A percentile compares a stretch with the other conserved stretches of the same genome.
Conservation (phyloP, 139 green algal species). For the Marvania coccoides region DNA sequence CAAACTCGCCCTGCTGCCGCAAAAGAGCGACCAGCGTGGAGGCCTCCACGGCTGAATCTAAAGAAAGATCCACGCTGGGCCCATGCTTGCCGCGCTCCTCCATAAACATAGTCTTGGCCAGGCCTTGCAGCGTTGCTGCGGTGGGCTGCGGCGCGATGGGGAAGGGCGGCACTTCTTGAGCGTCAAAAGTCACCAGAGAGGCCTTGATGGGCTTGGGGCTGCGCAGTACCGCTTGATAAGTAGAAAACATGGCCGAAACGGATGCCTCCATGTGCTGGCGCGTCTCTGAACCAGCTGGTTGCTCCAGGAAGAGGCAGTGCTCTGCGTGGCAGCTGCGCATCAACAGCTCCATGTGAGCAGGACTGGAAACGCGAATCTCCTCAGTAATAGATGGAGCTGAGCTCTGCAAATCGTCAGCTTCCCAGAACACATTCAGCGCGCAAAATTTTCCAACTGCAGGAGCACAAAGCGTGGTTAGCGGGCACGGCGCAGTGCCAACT, state of each 20-base stretch:
- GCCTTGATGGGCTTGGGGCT: neutral
- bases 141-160: neutral
- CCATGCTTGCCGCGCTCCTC: constrained; percentile 10
- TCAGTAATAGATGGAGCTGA: neutral
- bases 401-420: neutral
- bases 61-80: constrained; percentile 2
- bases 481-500: neutral
- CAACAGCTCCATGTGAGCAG: neutral
- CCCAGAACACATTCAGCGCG: neutral
- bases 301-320: neutral
- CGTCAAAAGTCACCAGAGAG: neutral
- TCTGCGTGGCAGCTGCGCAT: neutral
- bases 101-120: constrained; percentile 23
- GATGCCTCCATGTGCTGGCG: neutral
- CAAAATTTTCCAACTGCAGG: neutral
- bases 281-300: neutral
- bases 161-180: neutral
- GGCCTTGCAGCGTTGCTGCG: neutral
- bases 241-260: neutral
- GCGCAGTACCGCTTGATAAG: neutral
- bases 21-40: neutral
- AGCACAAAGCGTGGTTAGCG: neutral
- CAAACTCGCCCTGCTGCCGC: neutral
- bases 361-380: neutral
- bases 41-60: neutral